Conservation (phyloP, 2,329 filamentous ascomycete genomes). For the Aspergillus ochraceus region DNA sequence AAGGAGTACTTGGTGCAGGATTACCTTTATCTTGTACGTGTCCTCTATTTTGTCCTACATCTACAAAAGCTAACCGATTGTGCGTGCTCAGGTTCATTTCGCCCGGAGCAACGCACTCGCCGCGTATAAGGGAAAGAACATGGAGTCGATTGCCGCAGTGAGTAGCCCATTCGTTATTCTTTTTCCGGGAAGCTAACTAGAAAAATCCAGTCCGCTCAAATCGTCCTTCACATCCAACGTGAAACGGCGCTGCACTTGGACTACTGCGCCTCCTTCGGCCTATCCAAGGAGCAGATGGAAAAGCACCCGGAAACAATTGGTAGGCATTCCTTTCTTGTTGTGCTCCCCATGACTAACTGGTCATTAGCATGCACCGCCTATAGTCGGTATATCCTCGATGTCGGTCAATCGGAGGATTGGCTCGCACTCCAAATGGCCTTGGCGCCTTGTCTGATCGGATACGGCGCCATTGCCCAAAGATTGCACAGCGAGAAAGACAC, state of each 20-base stretch:
- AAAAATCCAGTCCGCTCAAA: slow-evolving; percentile 59
- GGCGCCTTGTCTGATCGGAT: slow-evolving; percentile 86
- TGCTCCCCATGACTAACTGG: slow-evolving; percentile 3
- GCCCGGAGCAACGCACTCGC: slow-evolving; percentile 81
- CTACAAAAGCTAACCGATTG: slow-evolving; percentile 3
- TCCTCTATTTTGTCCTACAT: not conserved
- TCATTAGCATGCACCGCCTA: slow-evolving; percentile 72
- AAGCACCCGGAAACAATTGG: slow-evolving; percentile 72
- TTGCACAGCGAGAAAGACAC: slow-evolving; percentile 65
- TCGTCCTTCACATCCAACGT: slow-evolving; percentile 72
- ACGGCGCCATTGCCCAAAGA: slow-evolving; percentile 74
- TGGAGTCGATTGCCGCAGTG: slow-evolving; percentile 71
- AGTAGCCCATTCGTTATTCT: slow-evolving; percentile 22
- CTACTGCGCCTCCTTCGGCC: slow-evolving; percentile 79
- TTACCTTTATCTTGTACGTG: slow-evolving; percentile 77
- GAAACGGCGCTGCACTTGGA: slow-evolving; percentile 80
- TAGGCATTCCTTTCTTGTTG: slow-evolving; percentile 31
- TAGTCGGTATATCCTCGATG: slow-evolving; percentile 81
- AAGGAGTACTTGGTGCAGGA: slow-evolving; percentile 90
- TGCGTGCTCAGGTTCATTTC: slow-evolving; percentile 69
- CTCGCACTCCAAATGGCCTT: slow-evolving; percentile 81
- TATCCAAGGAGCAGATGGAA: slow-evolving; percentile 72
- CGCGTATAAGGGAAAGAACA: slow-evolving; percentile 76
- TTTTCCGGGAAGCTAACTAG: not conserved
- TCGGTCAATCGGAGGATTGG: slow-evolving; percentile 86